Conservation (phyloP, 208 protist genomes). For the Leptomonas seymouri region DNA sequence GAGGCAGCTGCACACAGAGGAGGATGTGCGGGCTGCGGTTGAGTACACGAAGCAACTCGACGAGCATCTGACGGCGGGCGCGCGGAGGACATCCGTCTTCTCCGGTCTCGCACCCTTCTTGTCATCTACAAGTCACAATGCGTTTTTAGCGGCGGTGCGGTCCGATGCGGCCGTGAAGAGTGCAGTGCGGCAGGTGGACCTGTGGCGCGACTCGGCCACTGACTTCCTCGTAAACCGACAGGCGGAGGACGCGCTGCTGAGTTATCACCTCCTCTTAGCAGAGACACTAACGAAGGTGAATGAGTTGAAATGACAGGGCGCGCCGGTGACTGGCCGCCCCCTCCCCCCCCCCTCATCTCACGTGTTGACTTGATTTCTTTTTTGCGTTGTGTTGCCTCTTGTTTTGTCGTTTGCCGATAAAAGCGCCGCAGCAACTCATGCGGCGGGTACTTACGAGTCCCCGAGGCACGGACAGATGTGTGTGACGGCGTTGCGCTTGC, state of each 20-base stretch:
- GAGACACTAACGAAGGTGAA: conserved; percentile 67
- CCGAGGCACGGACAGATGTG: too few relatives aligned
- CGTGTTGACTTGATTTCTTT: too few relatives aligned
- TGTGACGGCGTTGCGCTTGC: too few relatives aligned
- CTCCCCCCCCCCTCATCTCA: too few relatives aligned
- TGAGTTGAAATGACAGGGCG: conserved; percentile 22
- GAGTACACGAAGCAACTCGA: conserved; percentile 35
- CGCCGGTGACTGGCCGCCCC: too few relatives aligned
- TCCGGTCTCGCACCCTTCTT: not conserved
- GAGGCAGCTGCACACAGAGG: conserved; percentile 65
- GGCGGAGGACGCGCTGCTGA: conserved; percentile 58
- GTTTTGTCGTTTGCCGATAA: too few relatives aligned
- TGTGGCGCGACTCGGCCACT: conserved; percentile 64
- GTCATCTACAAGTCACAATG: not conserved
- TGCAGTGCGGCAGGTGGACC: conserved; percentile 51
- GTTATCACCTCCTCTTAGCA: conserved; percentile 69
- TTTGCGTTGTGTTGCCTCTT: too few relatives aligned
- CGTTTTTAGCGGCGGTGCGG: conserved; percentile 30
- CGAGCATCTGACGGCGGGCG: not conserved
- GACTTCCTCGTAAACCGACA: conserved; percentile 67
- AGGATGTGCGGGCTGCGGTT: conserved; percentile 69
- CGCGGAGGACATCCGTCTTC: not conserved
- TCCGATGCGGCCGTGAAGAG: conserved; percentile 43
- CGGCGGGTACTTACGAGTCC: too few relatives aligned
- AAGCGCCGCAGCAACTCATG: too few relatives aligned